phyloP scores from a whole-genome alignment of 1,284 basidiomycete species.

The Ganoderma sinense region DNA sequence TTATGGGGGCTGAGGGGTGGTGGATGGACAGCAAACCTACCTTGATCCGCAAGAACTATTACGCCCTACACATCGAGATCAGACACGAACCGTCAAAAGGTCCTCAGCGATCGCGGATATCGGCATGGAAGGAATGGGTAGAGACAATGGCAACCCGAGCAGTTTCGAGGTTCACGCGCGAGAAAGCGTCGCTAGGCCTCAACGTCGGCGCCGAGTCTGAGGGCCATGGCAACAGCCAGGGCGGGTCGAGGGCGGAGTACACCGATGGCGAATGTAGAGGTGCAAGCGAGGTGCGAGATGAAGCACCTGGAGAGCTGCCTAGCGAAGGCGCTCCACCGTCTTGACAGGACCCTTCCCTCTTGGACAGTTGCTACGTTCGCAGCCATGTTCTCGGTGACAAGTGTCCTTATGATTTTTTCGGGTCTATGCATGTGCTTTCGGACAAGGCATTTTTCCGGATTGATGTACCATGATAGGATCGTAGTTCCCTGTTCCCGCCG shows the following conservation, averaged over 20 bases:
- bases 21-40: neutral
- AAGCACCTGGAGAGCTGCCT: too few relatives aligned
- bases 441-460: too few relatives aligned
- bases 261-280: neutral
- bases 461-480: too few relatives aligned
- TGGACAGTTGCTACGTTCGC: too few relatives aligned
- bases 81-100: neutral
- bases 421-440: too few relatives aligned
- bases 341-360: too few relatives aligned
- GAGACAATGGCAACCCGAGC: neutral
- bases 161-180: neutral
- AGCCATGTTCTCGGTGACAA: too few relatives aligned
- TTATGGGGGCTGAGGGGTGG: neutral
- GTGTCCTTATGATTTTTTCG: too few relatives aligned
- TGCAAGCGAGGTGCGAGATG: too few relatives aligned
- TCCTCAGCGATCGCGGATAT: neutral
- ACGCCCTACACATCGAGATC: neutral
- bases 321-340: too few relatives aligned
- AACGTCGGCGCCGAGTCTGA: neutral
- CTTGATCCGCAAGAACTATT: neutral
- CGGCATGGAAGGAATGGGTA: neutral
- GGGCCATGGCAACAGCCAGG: too few relatives aligned
- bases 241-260: neutral
- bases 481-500: too few relatives aligned
- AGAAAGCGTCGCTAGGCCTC: neutral